Evolutionary conservation across 805 yeast genomes (phyloP).

Genomic region (Schwanniomyces occidentalis): DNA sequence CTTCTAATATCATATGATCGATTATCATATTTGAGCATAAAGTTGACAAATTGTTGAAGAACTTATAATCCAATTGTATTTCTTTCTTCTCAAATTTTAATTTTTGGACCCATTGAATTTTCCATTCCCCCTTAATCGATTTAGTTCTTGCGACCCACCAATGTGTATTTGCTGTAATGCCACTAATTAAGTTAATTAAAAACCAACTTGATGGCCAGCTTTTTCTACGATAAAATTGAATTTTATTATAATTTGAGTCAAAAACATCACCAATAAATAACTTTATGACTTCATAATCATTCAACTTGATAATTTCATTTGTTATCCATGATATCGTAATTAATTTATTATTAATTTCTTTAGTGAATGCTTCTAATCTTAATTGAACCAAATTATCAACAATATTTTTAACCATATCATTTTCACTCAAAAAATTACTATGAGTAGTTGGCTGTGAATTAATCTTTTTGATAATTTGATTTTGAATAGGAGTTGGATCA

Average conservation of each 20-base stretch:
- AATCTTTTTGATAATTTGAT: conserved; percentile 28
- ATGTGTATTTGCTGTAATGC: conserved; percentile 35
- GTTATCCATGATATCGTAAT: conserved; percentile 69
- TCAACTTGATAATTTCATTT: conserved; percentile 53
- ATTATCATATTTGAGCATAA: conserved; percentile 48
- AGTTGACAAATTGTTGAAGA: conserved; percentile 41
- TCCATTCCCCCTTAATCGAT: conserved; percentile 55
- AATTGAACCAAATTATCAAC: conserved; percentile 42
- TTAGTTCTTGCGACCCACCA: conserved; percentile 58
- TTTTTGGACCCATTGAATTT: conserved; percentile 50
- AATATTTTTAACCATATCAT: conserved; percentile 30
- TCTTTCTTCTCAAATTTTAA: conserved; percentile 12
- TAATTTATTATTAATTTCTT: conserved; percentile 56
- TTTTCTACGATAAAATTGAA: conserved; percentile 46
- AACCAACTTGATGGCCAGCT: conserved; percentile 64
- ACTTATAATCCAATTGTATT: conserved; percentile 25
- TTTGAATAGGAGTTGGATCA: conserved; percentile 41
- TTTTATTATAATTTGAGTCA: conserved; percentile 9
- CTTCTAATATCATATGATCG: conserved; percentile 54
- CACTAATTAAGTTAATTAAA: conserved; percentile 40
- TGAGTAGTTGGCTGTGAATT: conserved; percentile 23
- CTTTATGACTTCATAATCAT: conserved; percentile 46
- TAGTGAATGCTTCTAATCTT: conserved; percentile 48
- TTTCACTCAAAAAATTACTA: conserved; percentile 28
- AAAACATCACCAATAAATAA: conserved; percentile 28